Evolutionary conservation across 768 basidiomycete genomes (phyloP).

Genomic region (Mrakia blollopis): DNA sequence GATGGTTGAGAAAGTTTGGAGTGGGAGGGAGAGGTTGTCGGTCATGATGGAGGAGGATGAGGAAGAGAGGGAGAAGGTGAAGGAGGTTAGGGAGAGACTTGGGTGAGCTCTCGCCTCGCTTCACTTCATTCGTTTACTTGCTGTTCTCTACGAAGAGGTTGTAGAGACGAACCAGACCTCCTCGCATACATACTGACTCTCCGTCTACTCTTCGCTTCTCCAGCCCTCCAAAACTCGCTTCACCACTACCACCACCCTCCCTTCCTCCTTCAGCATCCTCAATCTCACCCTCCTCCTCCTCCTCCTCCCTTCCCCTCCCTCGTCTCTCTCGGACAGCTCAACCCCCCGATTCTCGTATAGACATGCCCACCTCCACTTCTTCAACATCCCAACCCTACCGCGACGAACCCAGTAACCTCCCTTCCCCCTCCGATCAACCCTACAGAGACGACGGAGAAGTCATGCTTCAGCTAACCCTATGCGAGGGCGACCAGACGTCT

Average conservation of each 20-base stretch:
- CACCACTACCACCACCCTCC: background rate
- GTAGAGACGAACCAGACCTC: too few relatives aligned
- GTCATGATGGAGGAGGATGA: conserved; percentile 67
- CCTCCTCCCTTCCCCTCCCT: conserved; percentile 10
- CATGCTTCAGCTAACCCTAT: conserved; percentile 67
- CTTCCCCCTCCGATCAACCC: conserved; percentile 44
- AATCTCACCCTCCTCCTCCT: background rate
- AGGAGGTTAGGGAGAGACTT: conserved; percentile 33
- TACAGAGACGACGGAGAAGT: conserved; percentile 63
- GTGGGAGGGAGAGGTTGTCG: conserved; percentile 70
- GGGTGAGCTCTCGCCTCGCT: background rate
- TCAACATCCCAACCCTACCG: too few relatives aligned
- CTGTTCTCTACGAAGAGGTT: too few relatives aligned
- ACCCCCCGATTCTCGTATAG: conserved; percentile 35
- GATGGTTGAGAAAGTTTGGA: conserved; percentile 52
- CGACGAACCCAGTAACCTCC: conserved; percentile 24
- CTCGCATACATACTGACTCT: conserved; percentile 25
- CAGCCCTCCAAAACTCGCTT: conserved; percentile 2
- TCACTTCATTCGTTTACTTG: background rate
- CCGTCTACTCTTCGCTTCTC: too few relatives aligned
- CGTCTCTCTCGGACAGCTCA: conserved; percentile 14
- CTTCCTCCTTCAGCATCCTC: conserved; percentile 32
- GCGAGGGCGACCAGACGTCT: too few relatives aligned
- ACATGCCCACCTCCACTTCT: conserved; percentile 35
- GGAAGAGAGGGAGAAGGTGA: conserved; percentile 39